phyloP scores from a whole-genome alignment of 2,329 filamentous ascomycete species.

The Ascochyta pisi region DNA sequence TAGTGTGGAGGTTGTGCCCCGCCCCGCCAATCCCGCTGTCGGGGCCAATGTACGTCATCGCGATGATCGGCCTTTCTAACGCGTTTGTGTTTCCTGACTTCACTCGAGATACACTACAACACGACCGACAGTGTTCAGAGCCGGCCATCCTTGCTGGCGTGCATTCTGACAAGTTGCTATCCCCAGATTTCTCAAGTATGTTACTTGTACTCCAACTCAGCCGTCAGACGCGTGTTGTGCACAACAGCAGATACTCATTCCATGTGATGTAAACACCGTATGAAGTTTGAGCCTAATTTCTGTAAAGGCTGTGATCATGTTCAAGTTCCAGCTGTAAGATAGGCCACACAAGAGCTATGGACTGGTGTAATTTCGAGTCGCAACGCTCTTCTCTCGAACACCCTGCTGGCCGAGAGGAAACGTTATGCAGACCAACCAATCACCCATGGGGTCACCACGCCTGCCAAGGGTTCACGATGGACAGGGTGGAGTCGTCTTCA shows the following conservation, averaged over 20 bases:
- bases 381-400: neutral
- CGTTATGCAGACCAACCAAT: neutral
- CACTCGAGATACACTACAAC: neutral
- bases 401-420: constrained; percentile 3
- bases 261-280: neutral
- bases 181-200: neutral
- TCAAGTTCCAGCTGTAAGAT: neutral
- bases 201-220: neutral
- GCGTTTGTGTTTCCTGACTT: constrained; percentile 5
- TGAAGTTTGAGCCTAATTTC: neutral
- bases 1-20: constrained; percentile 5
- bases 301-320: neutral
- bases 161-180: neutral
- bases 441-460: neutral
- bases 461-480: constrained; percentile 13
- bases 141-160: neutral
- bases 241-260: neutral
- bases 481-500: constrained; percentile 9
- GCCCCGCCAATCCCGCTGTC: neutral
- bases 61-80: neutral
- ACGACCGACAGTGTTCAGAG: neutral
- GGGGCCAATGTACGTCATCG: constrained; percentile 4
- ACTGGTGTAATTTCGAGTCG: neutral
- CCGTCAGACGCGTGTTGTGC: neutral
- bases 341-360: neutral